These are phyloP conservation scores for Globisporangium ultimum DNA, from an alignment of 352 stramenopile genomes.

Conservation along the genomic window DNA sequence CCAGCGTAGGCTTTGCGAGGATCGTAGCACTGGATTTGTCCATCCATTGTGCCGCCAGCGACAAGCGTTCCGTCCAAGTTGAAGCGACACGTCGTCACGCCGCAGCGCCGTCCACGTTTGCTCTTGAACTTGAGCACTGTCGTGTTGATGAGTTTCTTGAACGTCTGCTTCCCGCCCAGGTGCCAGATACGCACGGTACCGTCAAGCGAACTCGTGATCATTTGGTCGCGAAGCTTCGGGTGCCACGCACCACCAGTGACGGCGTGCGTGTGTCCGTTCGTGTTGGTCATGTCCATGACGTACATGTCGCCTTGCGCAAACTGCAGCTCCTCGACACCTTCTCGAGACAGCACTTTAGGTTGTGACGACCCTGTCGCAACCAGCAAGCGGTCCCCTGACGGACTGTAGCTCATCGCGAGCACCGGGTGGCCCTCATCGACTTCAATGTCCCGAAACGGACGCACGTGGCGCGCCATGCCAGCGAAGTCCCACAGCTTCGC, in stretches of 20 bases:
- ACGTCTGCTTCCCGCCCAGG: conserved; percentile 59
- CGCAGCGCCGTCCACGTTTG: conserved; percentile 62
- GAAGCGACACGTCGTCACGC: conserved; percentile 73
- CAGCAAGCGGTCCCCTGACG: conserved; percentile 72
- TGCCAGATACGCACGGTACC: conserved; percentile 78
- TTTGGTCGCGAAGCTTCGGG: conserved; percentile 56
- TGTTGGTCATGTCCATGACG: conserved; percentile 83
- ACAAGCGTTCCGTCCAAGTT: conserved; percentile 60
- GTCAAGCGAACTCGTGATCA: conserved; percentile 81
- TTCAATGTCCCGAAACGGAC: conserved; percentile 76
- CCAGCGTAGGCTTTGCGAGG: conserved; percentile 68
- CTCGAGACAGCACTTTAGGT: conserved; percentile 69
- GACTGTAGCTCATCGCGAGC: conserved; percentile 77
- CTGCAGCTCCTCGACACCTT: conserved; percentile 77
- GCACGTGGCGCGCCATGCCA: conserved; percentile 77
- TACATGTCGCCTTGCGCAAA: conserved; percentile 87
- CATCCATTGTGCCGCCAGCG: conserved; percentile 71
- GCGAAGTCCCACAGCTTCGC: conserved; percentile 88
- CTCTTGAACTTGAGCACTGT: conserved; percentile 83
- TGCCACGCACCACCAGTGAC: conserved; percentile 72
- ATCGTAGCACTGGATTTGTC: conserved; percentile 75
- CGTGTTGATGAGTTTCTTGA: conserved; percentile 82
- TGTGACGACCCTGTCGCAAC: conserved; percentile 67
- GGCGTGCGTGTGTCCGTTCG: conserved; percentile 76
- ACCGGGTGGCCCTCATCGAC: conserved; percentile 78